phyloP scores from a whole-genome alignment of 495 filamentous ascomycete genomes.

The Podospora pseudocomata region DNA sequence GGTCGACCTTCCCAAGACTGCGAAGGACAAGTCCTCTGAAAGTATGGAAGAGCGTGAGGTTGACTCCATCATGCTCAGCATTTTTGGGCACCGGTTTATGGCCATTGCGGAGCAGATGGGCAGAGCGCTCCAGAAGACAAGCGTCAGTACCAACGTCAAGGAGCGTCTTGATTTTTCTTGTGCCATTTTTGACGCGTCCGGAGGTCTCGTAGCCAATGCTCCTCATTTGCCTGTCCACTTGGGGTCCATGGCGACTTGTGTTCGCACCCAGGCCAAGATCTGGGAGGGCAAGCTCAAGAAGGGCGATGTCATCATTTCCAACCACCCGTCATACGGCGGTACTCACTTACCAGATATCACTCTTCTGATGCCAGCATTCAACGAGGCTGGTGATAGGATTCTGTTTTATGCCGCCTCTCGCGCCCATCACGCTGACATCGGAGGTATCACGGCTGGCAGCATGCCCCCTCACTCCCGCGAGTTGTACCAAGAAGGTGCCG shows the following conservation, averaged over 20 bases:
- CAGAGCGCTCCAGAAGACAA: constrained; percentile 90
- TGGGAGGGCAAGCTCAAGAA: constrained; percentile 86
- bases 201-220: constrained; percentile 89
- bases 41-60: constrained; percentile 52
- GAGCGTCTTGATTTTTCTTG: constrained; percentile 96
- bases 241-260: constrained; percentile 90
- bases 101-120: constrained; percentile 99
- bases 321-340: constrained; percentile 92
- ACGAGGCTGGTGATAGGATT: constrained; percentile 69
- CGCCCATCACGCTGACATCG: constrained; percentile 96
- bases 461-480: constrained; percentile 96
- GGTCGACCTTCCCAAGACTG: constrained; percentile 61
- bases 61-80: constrained; percentile 88
- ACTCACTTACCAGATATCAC: constrained; percentile 84
- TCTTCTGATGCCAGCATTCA: constrained; percentile 88
- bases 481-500: constrained; percentile 89
- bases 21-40: constrained; percentile 44
- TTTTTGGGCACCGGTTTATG: constrained; percentile 98
- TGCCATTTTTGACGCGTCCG: constrained; percentile 87
- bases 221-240: constrained; percentile 94
- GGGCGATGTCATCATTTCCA: constrained; percentile 92
- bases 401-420: constrained; percentile 95
- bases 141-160: constrained; percentile 96
- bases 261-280: constrained; percentile 86
- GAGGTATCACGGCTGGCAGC: constrained; percentile 89